A percentile compares a stretch with the other conserved stretches of the same genome.
These are phyloP conservation scores for Helichrysum umbraculigerum DNA, from an alignment of 129 eudicot species.

Conservation along the genomic window DNA sequence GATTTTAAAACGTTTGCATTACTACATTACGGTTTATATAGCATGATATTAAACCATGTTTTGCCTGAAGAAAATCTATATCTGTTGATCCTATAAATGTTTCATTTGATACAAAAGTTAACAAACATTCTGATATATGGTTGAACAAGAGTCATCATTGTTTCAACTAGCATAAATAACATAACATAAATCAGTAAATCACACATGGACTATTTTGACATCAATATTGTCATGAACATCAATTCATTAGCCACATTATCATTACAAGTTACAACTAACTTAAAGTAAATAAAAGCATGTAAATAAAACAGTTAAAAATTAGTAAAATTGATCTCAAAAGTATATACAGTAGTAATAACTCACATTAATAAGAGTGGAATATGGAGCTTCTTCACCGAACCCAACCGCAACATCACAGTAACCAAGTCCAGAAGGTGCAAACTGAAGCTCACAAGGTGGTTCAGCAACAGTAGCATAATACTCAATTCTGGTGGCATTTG, in stretches of 20 bases:
- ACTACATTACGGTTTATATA: not conserved
- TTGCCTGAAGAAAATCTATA: not conserved
- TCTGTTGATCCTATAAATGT: not conserved
- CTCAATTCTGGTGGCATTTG: conserved; percentile 83
- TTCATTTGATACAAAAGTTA: not conserved
- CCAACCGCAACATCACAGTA: conserved; percentile 79
- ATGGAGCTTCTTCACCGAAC: conserved; percentile 66
- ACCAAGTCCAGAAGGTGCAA: conserved; percentile 81
- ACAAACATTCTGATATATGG: not conserved
- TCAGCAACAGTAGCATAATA: conserved; percentile 87
- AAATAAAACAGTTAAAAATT: not conserved
- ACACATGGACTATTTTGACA: no score
- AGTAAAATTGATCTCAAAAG: not conserved
- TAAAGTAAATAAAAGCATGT: not conserved
- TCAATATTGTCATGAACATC: not conserved
- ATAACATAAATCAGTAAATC: no score
- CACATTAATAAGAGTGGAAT: conserved; percentile 69
- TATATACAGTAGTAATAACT: conserved; percentile 22
- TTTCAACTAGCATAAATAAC: no score
- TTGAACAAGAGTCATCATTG: not conserved
- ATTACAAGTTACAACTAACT: not conserved
- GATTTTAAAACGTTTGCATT: not conserved
- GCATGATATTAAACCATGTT: not conserved
- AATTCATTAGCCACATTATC: not conserved
- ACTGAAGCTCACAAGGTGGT: conserved; percentile 77